Conservation (phyloP, 2,329 filamentous ascomycete species). For the Pseudocercospora fuligena region DNA sequence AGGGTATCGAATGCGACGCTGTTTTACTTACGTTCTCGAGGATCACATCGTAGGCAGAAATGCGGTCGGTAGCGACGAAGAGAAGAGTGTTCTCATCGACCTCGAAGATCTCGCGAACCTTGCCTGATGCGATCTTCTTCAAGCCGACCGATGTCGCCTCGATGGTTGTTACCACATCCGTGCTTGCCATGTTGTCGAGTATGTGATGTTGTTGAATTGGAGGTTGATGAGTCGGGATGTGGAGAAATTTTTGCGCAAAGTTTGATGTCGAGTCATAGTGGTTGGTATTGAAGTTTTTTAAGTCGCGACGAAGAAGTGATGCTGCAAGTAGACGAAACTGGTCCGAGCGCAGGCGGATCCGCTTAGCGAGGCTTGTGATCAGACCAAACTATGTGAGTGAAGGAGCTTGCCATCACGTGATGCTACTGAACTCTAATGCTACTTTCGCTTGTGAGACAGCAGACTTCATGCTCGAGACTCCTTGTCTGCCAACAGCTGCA, state of each 20-base stretch:
- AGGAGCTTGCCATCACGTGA: neutral
- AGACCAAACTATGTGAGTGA: neutral
- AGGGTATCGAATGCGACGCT: neutral
- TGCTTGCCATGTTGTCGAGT: slow-evolving; percentile 14
- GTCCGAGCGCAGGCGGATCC: neutral
- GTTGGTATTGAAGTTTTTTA: neutral
- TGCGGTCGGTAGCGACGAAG: slow-evolving; percentile 85
- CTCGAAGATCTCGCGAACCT: slow-evolving; percentile 81
- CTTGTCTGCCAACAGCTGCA: slow-evolving; percentile 23
- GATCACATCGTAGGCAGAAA: slow-evolving; percentile 94
- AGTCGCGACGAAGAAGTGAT: neutral
- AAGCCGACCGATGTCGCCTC: slow-evolving; percentile 36
- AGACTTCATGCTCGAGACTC: neutral
- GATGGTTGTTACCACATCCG: slow-evolving; percentile 11
- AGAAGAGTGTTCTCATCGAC: slow-evolving; percentile 73
- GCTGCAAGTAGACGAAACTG: neutral
- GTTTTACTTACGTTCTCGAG: slow-evolving; percentile 69
- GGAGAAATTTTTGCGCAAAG: slow-evolving; percentile 6
- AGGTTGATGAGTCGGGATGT: slow-evolving; percentile 10
- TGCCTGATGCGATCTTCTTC: slow-evolving; percentile 63
- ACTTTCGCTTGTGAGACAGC: too few relatives aligned
- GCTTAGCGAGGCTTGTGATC: neutral
- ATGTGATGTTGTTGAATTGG: neutral
- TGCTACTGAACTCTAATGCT: neutral
- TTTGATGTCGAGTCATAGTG: neutral